Conservation (phyloP, 768 basidiomycete species). For the Kwoniella botswanensis region DNA sequence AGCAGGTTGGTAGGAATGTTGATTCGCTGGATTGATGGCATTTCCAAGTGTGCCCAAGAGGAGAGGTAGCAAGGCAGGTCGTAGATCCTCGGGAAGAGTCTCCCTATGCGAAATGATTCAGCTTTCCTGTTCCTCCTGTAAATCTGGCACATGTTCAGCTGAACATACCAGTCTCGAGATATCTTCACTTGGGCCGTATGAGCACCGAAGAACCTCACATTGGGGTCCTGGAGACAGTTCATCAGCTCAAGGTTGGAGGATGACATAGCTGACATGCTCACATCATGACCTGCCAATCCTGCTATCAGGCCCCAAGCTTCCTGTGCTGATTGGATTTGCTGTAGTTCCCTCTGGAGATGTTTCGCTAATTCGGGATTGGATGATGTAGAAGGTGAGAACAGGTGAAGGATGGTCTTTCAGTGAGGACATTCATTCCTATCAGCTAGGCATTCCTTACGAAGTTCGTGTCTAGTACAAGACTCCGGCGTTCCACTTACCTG, state of each 20-base stretch:
- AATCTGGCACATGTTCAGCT: neutral
- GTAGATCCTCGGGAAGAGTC: slow-evolving; percentile 70
- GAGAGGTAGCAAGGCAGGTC: slow-evolving; percentile 67
- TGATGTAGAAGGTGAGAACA: slow-evolving; percentile 46
- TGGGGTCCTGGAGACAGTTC: slow-evolving; percentile 63
- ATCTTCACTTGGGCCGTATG: slow-evolving; percentile 95
- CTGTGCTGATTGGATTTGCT: slow-evolving; percentile 42
- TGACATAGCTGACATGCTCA: slow-evolving; percentile 20
- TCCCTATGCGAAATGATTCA: slow-evolving; percentile 63
- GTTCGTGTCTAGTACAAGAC: neutral
- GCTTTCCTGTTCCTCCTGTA: neutral
- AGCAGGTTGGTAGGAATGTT: slow-evolving; percentile 63
- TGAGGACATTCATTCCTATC: neutral
- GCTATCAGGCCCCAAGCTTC: slow-evolving; percentile 57
- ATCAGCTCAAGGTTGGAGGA: neutral
- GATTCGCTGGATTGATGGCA: slow-evolving; percentile 58
- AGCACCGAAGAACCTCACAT: slow-evolving; percentile 93
- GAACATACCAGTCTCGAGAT: slow-evolving; percentile 78
- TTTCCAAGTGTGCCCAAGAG: slow-evolving; percentile 73
- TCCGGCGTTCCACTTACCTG: slow-evolving; percentile 24
- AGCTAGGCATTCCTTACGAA: neutral
- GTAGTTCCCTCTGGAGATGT: slow-evolving; percentile 49
- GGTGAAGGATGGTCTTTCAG: slow-evolving; percentile 49
- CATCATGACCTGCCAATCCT: slow-evolving; percentile 49
- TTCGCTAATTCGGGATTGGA: slow-evolving; percentile 47